A percentile compares a stretch with the other conserved stretches of the same genome.
Conservation (phyloP, 2,329 filamentous ascomycete species). For the Trichoderma sp. region DNA sequence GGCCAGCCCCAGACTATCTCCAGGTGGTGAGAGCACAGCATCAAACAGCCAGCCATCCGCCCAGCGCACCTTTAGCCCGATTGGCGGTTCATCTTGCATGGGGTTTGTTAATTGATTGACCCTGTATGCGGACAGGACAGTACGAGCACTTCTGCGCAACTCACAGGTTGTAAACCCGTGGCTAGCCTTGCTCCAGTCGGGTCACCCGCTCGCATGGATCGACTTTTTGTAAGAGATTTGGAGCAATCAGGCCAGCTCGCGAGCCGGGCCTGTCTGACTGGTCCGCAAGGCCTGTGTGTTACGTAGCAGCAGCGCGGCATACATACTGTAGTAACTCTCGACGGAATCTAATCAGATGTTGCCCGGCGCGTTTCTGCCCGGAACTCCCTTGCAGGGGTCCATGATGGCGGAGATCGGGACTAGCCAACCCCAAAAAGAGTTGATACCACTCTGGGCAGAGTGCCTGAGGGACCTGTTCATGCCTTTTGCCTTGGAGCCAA, state of each 20-base stretch:
- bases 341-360: conserved; percentile 17
- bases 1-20: conserved; percentile 36
- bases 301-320: background rate
- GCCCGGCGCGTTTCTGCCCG: conserved; percentile 6
- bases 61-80: conserved; percentile 18
- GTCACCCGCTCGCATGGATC: conserved; percentile 17
- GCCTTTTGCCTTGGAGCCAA: background rate
- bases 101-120: background rate
- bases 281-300: background rate
- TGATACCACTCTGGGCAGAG: background rate
- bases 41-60: conserved; percentile 2
- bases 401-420: conserved; percentile 19
- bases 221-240: background rate
- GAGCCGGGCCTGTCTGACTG: conserved; percentile 1
- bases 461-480: background rate
- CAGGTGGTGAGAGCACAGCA: conserved; percentile 13
- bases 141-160: background rate
- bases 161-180: background rate
- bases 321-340: background rate
- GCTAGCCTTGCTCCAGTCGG: conserved; percentile 12
- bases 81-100: conserved; percentile 7
- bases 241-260: conserved; percentile 9
- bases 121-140: conserved; percentile 19
- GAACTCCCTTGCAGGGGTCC: conserved; percentile 14
- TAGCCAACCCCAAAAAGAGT: conserved; percentile 14